Evolutionary conservation across 164 flowering plant species (phyloP).

Genomic region (Piper longum): DNA sequence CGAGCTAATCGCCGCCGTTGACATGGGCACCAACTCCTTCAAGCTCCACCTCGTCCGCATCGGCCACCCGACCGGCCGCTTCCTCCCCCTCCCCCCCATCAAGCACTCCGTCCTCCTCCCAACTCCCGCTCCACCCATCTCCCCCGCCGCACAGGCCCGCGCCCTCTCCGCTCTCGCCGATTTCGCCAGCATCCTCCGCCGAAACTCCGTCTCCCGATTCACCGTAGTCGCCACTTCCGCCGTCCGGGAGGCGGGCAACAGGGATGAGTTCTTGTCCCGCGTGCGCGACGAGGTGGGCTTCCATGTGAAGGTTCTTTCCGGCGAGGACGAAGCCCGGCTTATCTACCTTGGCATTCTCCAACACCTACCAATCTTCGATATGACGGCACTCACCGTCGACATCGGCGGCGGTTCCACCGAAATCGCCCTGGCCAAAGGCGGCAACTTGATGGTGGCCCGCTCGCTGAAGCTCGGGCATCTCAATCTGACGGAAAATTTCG

Average conservation of each 20-base stretch:
- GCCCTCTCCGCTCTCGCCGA: constrained; percentile 29
- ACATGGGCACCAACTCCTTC: constrained; percentile 81
- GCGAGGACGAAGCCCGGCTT: constrained; percentile 50
- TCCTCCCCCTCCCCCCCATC: constrained; percentile 32
- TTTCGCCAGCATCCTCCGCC: constrained; percentile 19
- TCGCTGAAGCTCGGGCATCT: constrained; percentile 64
- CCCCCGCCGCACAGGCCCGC: constrained; percentile 21
- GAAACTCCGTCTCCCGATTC: constrained; percentile 13
- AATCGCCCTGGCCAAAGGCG: constrained; percentile 33
- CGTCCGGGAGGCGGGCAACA: constrained; percentile 39
- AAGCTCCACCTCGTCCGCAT: constrained; percentile 36
- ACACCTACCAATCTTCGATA: constrained; percentile 29
- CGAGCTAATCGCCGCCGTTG: constrained; percentile 50
- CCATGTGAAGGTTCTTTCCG: constrained; percentile 32
- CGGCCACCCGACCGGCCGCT: constrained; percentile 36
- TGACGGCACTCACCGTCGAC: constrained; percentile 32
- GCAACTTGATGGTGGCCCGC: constrained; percentile 25
- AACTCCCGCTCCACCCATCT: constrained; percentile 10
- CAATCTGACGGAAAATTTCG: constrained; percentile 34
- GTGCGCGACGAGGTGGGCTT: constrained; percentile 21
- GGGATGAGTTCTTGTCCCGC: constrained; percentile 16
- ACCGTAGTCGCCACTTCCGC: constrained; percentile 54
- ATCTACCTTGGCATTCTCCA: constrained; percentile 47
- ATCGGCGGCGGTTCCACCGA: constrained; percentile 78
- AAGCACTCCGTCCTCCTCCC: constrained; percentile 38